Conservation (phyloP, 352 stramenopile species). For the Stramenopiles sp. region DNA sequence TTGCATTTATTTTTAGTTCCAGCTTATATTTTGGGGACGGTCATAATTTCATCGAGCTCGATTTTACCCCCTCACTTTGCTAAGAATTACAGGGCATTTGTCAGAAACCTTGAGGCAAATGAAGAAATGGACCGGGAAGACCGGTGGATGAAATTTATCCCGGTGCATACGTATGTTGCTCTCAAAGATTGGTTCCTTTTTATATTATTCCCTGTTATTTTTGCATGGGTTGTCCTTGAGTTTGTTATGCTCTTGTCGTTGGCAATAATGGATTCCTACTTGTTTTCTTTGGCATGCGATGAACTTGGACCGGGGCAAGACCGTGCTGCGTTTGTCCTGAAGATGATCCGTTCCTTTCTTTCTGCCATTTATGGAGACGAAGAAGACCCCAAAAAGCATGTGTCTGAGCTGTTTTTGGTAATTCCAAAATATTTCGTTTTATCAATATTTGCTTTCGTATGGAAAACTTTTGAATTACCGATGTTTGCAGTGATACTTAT, state of each 20-base stretch:
- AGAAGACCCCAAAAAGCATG: too few species aligned
- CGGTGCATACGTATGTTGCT: not conserved
- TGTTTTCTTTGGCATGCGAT: too few species aligned
- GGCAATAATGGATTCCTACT: not conserved
- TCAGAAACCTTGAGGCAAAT: not conserved
- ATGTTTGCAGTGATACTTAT: too few species aligned
- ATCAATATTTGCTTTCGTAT: too few species aligned
- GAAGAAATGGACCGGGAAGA: not conserved
- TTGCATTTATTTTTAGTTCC: not conserved
- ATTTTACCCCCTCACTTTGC: not conserved
- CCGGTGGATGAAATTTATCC: not conserved
- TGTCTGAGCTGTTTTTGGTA: too few species aligned
- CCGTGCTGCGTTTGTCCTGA: too few species aligned
- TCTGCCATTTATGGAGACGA: too few species aligned
- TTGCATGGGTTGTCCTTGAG: not conserved
- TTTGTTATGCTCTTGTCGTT: not conserved
- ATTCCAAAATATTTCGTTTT: too few species aligned
- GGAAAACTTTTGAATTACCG: too few species aligned
- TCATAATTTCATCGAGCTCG: not conserved
- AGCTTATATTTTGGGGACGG: constrained; percentile 7
- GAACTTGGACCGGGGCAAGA: too few species aligned
- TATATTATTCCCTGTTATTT: not conserved
- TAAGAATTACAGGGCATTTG: not conserved
- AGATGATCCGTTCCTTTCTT: too few species aligned
- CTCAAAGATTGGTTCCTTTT: not conserved